Evolutionary conservation across 495 filamentous ascomycete genomes (phyloP), one percentile per base, ranked within the genome.

Genomic region (Penicillium paradoxum): DNA sequence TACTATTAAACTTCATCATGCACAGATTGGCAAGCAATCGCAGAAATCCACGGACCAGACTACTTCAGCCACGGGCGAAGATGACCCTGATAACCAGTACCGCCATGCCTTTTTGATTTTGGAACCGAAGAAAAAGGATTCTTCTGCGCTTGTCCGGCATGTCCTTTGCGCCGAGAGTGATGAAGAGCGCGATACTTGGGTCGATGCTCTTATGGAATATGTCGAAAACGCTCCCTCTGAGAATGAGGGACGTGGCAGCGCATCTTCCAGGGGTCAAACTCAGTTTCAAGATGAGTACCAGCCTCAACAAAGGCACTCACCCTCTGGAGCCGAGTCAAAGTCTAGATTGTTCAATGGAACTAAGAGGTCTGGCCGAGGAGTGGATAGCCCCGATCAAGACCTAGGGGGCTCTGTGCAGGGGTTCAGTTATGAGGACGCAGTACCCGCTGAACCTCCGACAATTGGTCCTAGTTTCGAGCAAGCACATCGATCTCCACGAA

Each of bases 41-140:
- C 83, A 87, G 53, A 74, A 71, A 51, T 54, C 75, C 39, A 75
- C 66, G 41, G 65, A 66, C 4, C 81, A 81, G 39, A 80, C 78
- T 29, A 68, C 61, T 36, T 84, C 88, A 33, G 79, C 83, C 13
- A 76, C 79, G 18, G 69, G 68, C 18, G 79, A 82, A 18, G 85
- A 87, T 36, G 90, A 96, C 51, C 75, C 83, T 33, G 93, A 98
- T 39, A 95, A 93, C 59, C 89, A 97, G 64, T 97, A 95, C 65
- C 86, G 93, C 9, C 93, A 98, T 73, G 93, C 95, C 5, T 97
- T 98, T 70, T 75, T 97, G 41, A 87, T 98, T 47, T 61, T 96
- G 34, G 93, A 98, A 67, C 91, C 91, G 1, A 98, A 97, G 74
- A 89, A 89, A 68, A 98, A 97, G 67, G 95, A 98, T 68, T 89